Conservation (phyloP, 306 rosid species). For the Citrullus colocynthis region DNA sequence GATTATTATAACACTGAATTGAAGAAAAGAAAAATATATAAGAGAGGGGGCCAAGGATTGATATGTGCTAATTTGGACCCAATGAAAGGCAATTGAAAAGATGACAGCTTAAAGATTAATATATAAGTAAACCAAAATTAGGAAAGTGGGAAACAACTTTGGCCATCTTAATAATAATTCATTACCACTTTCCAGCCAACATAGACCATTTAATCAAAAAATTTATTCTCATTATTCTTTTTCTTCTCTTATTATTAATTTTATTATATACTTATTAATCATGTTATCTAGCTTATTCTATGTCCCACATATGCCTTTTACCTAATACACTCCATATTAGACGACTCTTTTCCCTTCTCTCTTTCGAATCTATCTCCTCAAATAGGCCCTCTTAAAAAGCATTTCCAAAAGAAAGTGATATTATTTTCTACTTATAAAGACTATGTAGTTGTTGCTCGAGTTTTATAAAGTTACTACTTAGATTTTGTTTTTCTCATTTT, state of each 20-base stretch:
- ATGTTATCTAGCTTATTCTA: not conserved
- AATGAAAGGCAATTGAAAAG: not conserved
- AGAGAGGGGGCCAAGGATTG: not conserved
- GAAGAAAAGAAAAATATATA: not conserved
- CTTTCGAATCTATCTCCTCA: no score
- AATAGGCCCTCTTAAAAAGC: no score
- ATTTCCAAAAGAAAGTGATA: no score
- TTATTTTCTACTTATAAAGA: no score
- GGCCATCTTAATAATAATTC: conserved; percentile 2
- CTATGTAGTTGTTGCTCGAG: no score
- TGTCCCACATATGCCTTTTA: not conserved
- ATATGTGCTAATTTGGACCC: not conserved
- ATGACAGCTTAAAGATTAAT: not conserved
- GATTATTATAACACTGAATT: not conserved
- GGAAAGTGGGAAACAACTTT: conserved; percentile 1
- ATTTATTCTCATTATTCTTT: not conserved
- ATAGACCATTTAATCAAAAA: not conserved
- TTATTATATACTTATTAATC: not conserved
- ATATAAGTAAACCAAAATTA: not conserved
- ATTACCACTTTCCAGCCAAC: not conserved
- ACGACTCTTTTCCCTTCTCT: not conserved
- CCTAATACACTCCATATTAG: not conserved
- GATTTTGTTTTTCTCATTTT: no score
- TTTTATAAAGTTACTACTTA: no score
- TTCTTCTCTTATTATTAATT: not conserved